Evolutionary conservation across 2,329 filamentous ascomycete species (phyloP), one percentile per base, ranked within the genome.

Genomic region (Aureobasidium pullulans): DNA sequence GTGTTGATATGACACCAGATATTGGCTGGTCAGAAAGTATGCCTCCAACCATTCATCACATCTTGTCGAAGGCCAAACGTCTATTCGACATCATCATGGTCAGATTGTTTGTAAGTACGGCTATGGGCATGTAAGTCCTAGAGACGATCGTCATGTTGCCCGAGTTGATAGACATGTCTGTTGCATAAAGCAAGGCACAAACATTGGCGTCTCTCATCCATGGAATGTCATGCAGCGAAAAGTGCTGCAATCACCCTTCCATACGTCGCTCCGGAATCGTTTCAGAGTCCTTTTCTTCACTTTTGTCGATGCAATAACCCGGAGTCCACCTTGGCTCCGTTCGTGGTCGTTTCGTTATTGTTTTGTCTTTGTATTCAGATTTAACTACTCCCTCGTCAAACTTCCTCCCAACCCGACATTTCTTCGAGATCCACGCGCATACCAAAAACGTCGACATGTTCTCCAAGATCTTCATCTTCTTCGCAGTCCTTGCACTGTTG

Each of bases 401-500:
- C 2, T 10, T 13, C 9, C 4, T 29, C 4, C 4, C 1, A 11
- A 11, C 11, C n/a, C 13, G 10, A 23, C 52, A 36, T 10, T 23
- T n/a, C 39, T 54, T 37, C 15, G 9, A 37, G 29, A 54, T 8
- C 39, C 10, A 36, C 52, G 44, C 15, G 2, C 28, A 16, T 36
- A 52, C 16, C 34, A 36, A 39, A 15, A 1, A 29, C 42, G 58
- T 57, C 69, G 71, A 63, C 57, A 80, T 81, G 76, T 69, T 78
- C 63, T 71, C 75, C 69, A 77, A 77, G 67, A 71, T 73, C 40
- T 68, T 73, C 62, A 61, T 77, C 59, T 59, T 75, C 60, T 62
- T 79, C 59, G 73, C 76, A 60, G 65, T 80, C 60, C 69, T 80
- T 66, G 75, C 76, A 39, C 68, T 78, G 60, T 70, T 72, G 66